Base-by-base conservation (phyloP, 2,329 filamentous ascomycete species). In the Diaporthe velutina region DNA sequence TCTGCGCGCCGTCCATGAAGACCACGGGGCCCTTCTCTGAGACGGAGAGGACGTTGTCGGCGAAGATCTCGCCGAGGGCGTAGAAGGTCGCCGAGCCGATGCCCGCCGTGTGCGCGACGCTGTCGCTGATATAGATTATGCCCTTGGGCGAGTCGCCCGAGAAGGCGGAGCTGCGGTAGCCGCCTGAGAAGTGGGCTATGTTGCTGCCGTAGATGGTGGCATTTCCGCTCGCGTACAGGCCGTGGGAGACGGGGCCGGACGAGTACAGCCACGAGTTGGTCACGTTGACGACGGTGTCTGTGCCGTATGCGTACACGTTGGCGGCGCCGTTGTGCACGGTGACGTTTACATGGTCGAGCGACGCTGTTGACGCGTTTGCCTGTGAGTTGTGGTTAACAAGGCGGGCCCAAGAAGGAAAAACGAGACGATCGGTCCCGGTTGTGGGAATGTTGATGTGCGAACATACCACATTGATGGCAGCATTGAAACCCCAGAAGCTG, bases 241-340 rank as follows among this genome's bases (percentile, higher is more conserved):
- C 81, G 66, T 83, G 82, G 0, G 79, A 77, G 1, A 81, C 79
- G 1, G 81, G 81, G 0, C 81, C 81, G 9, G 80, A 82, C 12
- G 78, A 79, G 76, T 83, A 83, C 3, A 83, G 77, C 77, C 79
- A 79, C 3, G 78, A 70, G 70, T 81, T 74, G 42, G 73, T 75
- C 19, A 83, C 78, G 70, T 81, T 66, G 6, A 81, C 79, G 15
- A 78, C 72, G 0, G 79, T 81, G 50, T 77, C 79, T 5, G 77
- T 78, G 35, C 81, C 82, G 45, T 81, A 82, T 5, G 79, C 74
- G 50, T 81, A 83, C 50, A 83, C 50, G 22, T 82, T 81, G 15
- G 82, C 81, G 3, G 81, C 81, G 9, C 82, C 82, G 64, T 83
- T 82, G 75, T 83, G 82, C 1, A 78, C 77, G 5, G 81, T 83